phyloP scores from a whole-genome alignment of 1,139 yeast genomes.

The Yamadazyma sp. region DNA sequence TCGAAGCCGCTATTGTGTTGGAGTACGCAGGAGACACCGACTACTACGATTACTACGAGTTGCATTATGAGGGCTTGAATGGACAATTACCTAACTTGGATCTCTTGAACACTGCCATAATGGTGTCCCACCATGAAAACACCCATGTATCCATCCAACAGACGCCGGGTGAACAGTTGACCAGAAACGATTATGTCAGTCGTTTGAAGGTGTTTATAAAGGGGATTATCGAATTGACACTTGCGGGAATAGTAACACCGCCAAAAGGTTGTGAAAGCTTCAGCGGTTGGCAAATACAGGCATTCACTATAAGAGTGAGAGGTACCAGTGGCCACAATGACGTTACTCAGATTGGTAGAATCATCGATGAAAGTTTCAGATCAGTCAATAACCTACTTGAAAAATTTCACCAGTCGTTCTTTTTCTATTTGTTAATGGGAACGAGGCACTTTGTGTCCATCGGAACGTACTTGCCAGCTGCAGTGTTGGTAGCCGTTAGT shows the following conservation, averaged over 20 bases:
- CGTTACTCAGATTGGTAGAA: slow-evolving; percentile 88
- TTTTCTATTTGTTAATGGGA: slow-evolving; percentile 81
- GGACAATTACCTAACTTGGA: slow-evolving; percentile 97
- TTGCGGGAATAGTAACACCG: slow-evolving; percentile 63
- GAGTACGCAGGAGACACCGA: slow-evolving; percentile 75
- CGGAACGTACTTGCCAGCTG: slow-evolving; percentile 90
- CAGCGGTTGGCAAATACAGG: slow-evolving; percentile 95
- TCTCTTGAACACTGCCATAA: slow-evolving; percentile 75
- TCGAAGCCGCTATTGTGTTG: slow-evolving; percentile 85
- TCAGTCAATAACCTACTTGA: slow-evolving; percentile 90
- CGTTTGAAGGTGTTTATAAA: slow-evolving; percentile 60
- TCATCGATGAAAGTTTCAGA: slow-evolving; percentile 82
- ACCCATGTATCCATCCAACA: slow-evolving; percentile 69
- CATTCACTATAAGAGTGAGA: slow-evolving; percentile 73
- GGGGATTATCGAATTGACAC: slow-evolving; percentile 67
- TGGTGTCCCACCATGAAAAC: slow-evolving; percentile 72
- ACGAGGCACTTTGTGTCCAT: slow-evolving; percentile 85
- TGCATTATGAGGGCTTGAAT: slow-evolving; percentile 83
- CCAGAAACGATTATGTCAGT: slow-evolving; percentile 46
- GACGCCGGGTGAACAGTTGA: slow-evolving; percentile 46
- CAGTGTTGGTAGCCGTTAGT: slow-evolving; percentile 67
- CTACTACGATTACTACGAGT: slow-evolving; percentile 70
- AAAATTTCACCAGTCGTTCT: slow-evolving; percentile 95
- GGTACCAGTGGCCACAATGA: slow-evolving; percentile 63
- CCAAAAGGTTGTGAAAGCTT: slow-evolving; percentile 83